phyloP scores from a whole-genome alignment of 495 filamentous ascomycete species.

The Penicillium parvum region DNA sequence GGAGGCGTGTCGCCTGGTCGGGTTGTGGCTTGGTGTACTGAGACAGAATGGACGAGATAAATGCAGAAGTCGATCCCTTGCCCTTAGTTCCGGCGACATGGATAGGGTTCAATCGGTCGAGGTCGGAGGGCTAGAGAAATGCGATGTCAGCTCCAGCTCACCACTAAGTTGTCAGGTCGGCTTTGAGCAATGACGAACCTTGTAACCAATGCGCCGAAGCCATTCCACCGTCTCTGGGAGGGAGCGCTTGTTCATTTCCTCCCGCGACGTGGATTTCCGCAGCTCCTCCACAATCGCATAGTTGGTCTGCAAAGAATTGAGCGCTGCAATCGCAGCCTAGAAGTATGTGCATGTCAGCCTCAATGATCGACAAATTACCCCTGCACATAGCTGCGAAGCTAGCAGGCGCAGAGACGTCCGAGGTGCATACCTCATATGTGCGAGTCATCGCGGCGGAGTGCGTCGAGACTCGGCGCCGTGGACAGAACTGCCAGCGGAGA shows the following conservation, averaged over 20 bases:
- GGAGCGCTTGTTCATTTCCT: conserved; percentile 60
- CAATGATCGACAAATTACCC: neutral
- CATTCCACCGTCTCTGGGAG: conserved; percentile 75
- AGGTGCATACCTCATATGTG: conserved; percentile 38
- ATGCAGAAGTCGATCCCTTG: conserved; percentile 62
- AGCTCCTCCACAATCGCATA: conserved; percentile 72
- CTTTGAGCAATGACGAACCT: conserved; percentile 46
- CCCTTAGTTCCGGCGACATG: conserved; percentile 93
- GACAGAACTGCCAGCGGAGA: conserved; percentile 13
- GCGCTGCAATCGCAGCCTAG: conserved; percentile 71
- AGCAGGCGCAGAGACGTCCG: neutral
- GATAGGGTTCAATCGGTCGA: conserved; percentile 68
- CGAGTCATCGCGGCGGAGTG: conserved; percentile 36
- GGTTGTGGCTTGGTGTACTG: conserved; percentile 48
- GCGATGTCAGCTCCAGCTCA: conserved; percentile 8
- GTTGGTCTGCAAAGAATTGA: conserved; percentile 90
- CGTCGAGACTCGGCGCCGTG: conserved; percentile 30
- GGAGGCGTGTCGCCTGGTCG: conserved; percentile 25
- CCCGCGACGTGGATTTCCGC: conserved; percentile 54
- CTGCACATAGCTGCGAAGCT: neutral
- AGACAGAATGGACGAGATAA: conserved; percentile 54
- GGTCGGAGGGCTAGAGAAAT: conserved; percentile 58
- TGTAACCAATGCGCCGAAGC: conserved; percentile 72
- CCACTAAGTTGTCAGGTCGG: neutral
- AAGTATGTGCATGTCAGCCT: conserved; percentile 5